phyloP scores from a whole-genome alignment of 371 early-diverging fungal species.

The Globomyces sp. region DNA sequence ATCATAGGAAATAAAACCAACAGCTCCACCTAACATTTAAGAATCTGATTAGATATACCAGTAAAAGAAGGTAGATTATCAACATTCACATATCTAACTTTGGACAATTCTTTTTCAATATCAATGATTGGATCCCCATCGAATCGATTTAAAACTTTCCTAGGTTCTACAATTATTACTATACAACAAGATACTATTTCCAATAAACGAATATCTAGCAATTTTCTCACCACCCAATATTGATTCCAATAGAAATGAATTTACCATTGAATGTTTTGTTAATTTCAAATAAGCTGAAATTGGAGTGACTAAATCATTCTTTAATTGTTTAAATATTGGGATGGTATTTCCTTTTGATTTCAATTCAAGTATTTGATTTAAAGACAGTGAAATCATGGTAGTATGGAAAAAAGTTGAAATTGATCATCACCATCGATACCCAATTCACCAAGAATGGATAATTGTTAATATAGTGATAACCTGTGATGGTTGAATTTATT shows the following conservation, averaged over 20 bases:
- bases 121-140: slow-evolving; percentile 86
- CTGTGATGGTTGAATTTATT: not conserved
- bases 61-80: slow-evolving; percentile 86
- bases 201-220: slow-evolving; percentile 93
- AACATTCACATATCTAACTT: slow-evolving; percentile 72
- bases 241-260: slow-evolving; percentile 87
- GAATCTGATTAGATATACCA: slow-evolving; percentile 45
- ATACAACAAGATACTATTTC: slow-evolving; percentile 44
- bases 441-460: too few relatives aligned
- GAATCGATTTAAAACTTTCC: slow-evolving; percentile 22
- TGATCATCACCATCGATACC: too few relatives aligned
- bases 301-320: slow-evolving; percentile 91
- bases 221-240: slow-evolving; percentile 92
- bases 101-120: slow-evolving; percentile 77
- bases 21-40: slow-evolving; percentile 74
- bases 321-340: slow-evolving; percentile 83
- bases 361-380: slow-evolving; percentile 11
- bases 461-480: too few relatives aligned
- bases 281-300: slow-evolving; percentile 94
- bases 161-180: slow-evolving; percentile 15
- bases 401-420: too few relatives aligned
- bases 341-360: slow-evolving; percentile 46
- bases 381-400: slow-evolving; percentile 12
- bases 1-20: slow-evolving; percentile 95
- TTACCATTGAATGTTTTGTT: slow-evolving; percentile 52